Conservation (phyloP, 169 alveolate genomes). For the Eimeria praecox region DNA sequence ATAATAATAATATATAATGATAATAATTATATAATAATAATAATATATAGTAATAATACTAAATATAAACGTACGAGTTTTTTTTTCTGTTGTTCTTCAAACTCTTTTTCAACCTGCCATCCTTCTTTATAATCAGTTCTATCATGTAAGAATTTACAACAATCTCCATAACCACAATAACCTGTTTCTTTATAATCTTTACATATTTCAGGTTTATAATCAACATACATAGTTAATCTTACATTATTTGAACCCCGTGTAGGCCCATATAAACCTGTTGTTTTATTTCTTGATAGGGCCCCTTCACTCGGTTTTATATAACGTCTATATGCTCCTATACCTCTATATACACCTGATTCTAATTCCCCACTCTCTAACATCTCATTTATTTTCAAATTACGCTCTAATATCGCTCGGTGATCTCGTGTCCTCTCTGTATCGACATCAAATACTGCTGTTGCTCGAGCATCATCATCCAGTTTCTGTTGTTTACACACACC, state of each 20-base stretch:
- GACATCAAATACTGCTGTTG: constrained; percentile 84
- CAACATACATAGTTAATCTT: constrained; percentile 95
- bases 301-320: constrained; percentile 89
- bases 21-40: neutral
- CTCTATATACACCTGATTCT: constrained; percentile 91
- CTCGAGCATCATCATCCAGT: constrained; percentile 76
- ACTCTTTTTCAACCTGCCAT: constrained; percentile 97
- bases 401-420: constrained; percentile 90
- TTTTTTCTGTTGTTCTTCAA: constrained; percentile 92
- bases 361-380: constrained; percentile 89
- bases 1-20: no score
- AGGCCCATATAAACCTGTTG: constrained; percentile 94
- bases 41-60: no score
- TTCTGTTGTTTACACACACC: constrained; percentile 31
- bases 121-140: constrained; percentile 98
- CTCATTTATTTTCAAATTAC: constrained; percentile 90
- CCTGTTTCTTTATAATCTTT: constrained; percentile 99
- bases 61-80: constrained; percentile 89
- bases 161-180: constrained; percentile 98
- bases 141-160: constrained; percentile 98
- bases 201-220: constrained; percentile 98
- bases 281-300: constrained; percentile 89
- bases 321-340: constrained; percentile 91
- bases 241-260: constrained; percentile 93
- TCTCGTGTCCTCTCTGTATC: constrained; percentile 89